phyloP scores from a whole-genome alignment of 306 rosid species.

The Prunus campanulata region DNA sequence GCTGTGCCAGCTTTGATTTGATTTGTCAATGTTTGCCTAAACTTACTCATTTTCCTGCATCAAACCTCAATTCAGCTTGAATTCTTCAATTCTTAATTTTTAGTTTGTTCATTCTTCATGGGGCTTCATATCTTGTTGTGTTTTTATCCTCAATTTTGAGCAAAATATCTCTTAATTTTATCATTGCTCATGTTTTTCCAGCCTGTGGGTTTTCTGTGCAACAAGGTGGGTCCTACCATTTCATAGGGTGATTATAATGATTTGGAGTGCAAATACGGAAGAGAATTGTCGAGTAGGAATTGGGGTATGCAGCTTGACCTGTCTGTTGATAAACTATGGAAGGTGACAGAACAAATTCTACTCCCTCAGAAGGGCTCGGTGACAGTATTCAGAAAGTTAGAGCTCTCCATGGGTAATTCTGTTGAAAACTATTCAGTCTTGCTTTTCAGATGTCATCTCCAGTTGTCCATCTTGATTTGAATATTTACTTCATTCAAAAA shows the following conservation, averaged over 20 bases:
- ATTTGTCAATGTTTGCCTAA: neutral
- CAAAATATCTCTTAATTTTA: neutral
- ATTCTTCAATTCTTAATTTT: neutral
- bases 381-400: constrained; percentile 57
- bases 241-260: constrained; percentile 54
- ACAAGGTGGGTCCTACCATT: constrained; percentile 32
- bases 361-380: constrained; percentile 39
- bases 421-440: neutral
- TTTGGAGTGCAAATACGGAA: constrained; percentile 52
- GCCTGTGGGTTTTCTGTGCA: constrained; percentile 24
- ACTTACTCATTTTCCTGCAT: neutral
- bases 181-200: constrained; percentile 17
- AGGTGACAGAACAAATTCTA: constrained; percentile 45
- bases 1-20: neutral
- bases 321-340: constrained; percentile 58
- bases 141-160: neutral
- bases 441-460: constrained; percentile 9
- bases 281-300: constrained; percentile 46
- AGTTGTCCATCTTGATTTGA: neutral
- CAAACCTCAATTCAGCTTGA: neutral
- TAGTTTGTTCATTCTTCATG: neutral
- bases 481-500: neutral
- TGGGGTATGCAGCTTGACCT: constrained; percentile 42
- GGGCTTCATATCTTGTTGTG: neutral
- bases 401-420: constrained; percentile 66